Percentiles rank a stretch among this genome's conserved stretches.
Evolutionary conservation across 306 rosid genomes (phyloP).

Genomic region (Spatholobus suberectus): DNA sequence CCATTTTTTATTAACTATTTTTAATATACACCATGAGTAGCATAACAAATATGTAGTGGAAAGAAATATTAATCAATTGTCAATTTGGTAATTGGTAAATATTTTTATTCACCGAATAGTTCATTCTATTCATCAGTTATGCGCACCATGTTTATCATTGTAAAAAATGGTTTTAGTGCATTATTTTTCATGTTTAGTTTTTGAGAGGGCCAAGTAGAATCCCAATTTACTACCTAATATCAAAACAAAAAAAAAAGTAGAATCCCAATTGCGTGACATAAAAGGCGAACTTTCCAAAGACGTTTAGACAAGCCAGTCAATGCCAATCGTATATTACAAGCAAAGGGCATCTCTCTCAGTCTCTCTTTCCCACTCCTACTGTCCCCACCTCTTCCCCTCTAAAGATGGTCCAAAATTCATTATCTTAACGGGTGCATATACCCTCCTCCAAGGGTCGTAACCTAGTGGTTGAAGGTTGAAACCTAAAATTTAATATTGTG

Average conservation of each 20-base stretch:
- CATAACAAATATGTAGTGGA: background rate
- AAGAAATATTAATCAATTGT: background rate
- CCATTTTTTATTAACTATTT: background rate
- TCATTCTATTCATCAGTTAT: background rate
- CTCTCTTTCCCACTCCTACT: background rate
- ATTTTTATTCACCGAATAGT: background rate
- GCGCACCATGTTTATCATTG: background rate
- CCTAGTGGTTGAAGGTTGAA: constrained; percentile 8
- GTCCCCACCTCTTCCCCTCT: constrained; percentile 29
- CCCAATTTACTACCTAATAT: too few relatives aligned
- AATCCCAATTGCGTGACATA: constrained; percentile 53
- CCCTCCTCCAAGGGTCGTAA: constrained; percentile 11
- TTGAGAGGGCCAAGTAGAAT: constrained; percentile 46
- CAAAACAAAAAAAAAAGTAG: too few relatives aligned
- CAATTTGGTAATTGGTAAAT: background rate
- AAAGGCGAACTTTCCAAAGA: constrained; percentile 74
- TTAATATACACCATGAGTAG: too few relatives aligned
- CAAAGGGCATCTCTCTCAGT: constrained; percentile 52
- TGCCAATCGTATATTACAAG: constrained; percentile 80
- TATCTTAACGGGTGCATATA: background rate
- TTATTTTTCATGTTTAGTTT: background rate
- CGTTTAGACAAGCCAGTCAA: constrained; percentile 80
- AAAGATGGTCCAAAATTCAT: constrained; percentile 31
- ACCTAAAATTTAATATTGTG: constrained; percentile 9
- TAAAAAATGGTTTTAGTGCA: background rate